Base-by-base conservation (phyloP, 2,329 filamentous ascomycete genomes). In the Ceratocystis huliohia region DNA sequence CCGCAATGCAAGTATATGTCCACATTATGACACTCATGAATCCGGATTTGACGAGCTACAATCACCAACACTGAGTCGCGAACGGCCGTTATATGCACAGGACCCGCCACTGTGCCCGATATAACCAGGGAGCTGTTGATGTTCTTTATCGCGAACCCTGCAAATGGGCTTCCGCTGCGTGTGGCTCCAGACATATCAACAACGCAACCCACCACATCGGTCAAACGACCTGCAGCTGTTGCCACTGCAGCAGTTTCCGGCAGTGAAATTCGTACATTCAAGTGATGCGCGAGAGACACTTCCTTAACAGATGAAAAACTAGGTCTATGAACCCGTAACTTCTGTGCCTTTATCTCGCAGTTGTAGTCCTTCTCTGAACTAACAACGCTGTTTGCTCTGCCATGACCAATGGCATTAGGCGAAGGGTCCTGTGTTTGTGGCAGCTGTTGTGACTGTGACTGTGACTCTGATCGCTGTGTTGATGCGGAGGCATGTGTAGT, bases 21-120 rank as follows among this genome's bases (percentile, higher is more conserved):
- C 45, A 95, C 88, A 68, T 91, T 83, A 57, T 78, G 80, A 73
- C 90, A 95, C 70, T 93, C 88, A 74, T 99, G 94, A 78, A 99
- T 93, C 25, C 94, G 84, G 72, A 96, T 91, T 75, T 99, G 94
- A n/a, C 88, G 82, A 64, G 89, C 88, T 5, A 84, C 81, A 2
- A 96, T 85, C 0, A 96, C 84, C 15, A 96, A 75, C n/a, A 91
- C 82, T 69, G 86, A 89, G 71, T 90, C 79, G 63, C 80, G 78
- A 1, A 96, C 78, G 0, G 81, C 82, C 0, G 93, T 97, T 64
- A 97, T 83, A 73, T 97, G 93, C 7, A 88, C 85, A 0, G 94
- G 84, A 0, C 94, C 94, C 50, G 82, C 80, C 5, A 96, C 88
- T 66, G 84, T 83, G 0, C 92, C 91, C 48, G 87, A 88, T 15